Percentiles rank a stretch among this genome's conserved stretches.
Conservation (phyloP, 1,284 basidiomycete species). For the Sphagnurus paluster region DNA sequence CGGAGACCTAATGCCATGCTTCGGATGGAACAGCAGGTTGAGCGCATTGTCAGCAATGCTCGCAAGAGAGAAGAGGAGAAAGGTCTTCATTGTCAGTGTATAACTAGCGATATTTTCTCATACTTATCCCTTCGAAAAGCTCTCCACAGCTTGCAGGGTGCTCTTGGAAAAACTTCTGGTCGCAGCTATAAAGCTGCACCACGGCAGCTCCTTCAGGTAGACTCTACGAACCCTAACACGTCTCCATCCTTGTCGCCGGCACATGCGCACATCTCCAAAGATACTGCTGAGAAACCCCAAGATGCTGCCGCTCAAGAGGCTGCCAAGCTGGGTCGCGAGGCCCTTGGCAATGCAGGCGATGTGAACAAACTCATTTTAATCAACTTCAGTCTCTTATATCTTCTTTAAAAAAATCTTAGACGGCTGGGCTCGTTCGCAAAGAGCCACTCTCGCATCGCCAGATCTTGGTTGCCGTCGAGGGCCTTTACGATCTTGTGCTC, state of each 20-base stretch:
- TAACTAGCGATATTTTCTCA: neutral
- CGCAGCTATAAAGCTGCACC: conserved; percentile 95
- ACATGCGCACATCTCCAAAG: conserved; percentile 59
- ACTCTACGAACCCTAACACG: conserved; percentile 44
- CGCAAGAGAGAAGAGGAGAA: conserved; percentile 85
- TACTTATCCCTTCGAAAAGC: conserved; percentile 45
- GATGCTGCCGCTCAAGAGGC: conserved; percentile 67
- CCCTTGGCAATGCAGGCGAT: conserved; percentile 55
- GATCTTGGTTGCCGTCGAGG: conserved; percentile 80
- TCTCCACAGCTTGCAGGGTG: conserved; percentile 87
- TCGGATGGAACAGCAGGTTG: conserved; percentile 96
- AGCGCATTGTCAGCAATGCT: conserved; percentile 93
- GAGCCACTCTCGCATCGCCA: conserved; percentile 82
- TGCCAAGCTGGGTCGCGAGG: conserved; percentile 70
- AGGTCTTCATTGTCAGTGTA: conserved; percentile 52
- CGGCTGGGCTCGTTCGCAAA: conserved; percentile 54
- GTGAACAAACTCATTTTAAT: conserved; percentile 37
- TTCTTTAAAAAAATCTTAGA: no score
- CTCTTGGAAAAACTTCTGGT: conserved; percentile 91
- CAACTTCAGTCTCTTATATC: conserved; percentile 4
- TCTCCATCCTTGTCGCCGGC: conserved; percentile 57
- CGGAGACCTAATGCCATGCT: conserved; percentile 94
- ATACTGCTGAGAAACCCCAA: conserved; percentile 36
- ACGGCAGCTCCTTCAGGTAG: conserved; percentile 91
- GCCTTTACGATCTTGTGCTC: conserved; percentile 84